Base-by-base conservation (phyloP, 23 red algal species). In the Gracilariopsis chorda region DNA sequence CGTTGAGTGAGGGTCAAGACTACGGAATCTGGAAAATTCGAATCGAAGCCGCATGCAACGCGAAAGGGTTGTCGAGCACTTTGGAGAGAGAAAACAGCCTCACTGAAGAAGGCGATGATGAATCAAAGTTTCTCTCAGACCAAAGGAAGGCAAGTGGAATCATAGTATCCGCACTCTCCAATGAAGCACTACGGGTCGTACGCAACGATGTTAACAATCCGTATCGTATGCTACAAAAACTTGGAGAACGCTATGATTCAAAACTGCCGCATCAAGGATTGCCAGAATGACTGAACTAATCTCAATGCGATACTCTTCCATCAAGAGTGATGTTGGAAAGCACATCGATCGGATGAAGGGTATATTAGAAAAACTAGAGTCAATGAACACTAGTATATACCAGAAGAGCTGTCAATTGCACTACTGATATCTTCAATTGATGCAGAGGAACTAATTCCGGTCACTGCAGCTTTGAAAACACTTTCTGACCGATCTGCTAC, bases 391-490 rank as follows among this genome's bases (percentile, higher is more conserved):
- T 3, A 82, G 48, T 24, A 25, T 14, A 16, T 82, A 45, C 51
- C 25, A 57, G 19, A 3, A 13, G 29, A 57, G 21, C 32, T 82
- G 24, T 19, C 3, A 4, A 82, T 82, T 41, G 77, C 21, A 11
- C 55, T 82, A 27, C 40, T 82, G 5, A 61, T 82, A 28, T 45
- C 77, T 4, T 82, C 77, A 1, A 82, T 82, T 59, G 51, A 82
- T 19, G 77, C 55, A 9, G 7, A 7, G 10, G 48, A 82, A 30
- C 33, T 82, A 17, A 61, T 61, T 3, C 77, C 77, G 5, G 23
- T 80, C 45, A 53, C 75, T 44, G 75, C 75, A 10, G 75, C 48
- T 51, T 23, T 80, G 19, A 82, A 82, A 41, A 82, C 70, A 34
- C 48, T 82, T 2, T 21, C 48, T 45, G 77, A 82, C 2, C 11